Base-by-base conservation (phyloP, 176 grass and related monocot genomes). In the Zoysia japonica region DNA sequence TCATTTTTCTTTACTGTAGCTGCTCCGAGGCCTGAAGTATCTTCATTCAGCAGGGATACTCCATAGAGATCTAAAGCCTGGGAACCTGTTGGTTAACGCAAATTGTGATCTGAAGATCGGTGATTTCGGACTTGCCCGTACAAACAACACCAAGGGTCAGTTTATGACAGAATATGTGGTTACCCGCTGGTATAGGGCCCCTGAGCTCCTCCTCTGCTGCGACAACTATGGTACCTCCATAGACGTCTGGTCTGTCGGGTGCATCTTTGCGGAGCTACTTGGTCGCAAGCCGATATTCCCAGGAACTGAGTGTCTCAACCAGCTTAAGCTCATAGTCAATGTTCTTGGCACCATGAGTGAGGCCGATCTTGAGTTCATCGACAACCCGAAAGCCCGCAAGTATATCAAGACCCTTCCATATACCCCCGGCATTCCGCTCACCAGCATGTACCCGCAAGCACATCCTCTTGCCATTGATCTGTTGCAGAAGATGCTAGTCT, bases 161-260 rank as follows among this genome's bases (percentile, higher is more conserved):
- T 87, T 90, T 51, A 90, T 90, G 88, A 90, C 88, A 65, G 88
- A 90, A 80, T 90, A 90, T 57, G 88, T 88, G 0, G 87, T 88
- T n/a, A 88, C 87, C 46, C 82, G 87, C 40, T 85, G 82, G 87
- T 88, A 88, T 16, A 88, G 87, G 37, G 87, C 87, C 54, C 87
- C 87, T 65, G 87, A 88, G 71, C 82, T 88, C 12, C 82, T 88
- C 4, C 82, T 88, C 9, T 88, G 87, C 82, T 85, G 87, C 1
- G 87, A 88, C 71, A 88, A 85, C 65, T 88, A 88, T 14, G 87
- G 82, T 45, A 85, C 82, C 8, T 88, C 87, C 35, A 88, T 88
- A 80, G 87, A 88, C 64, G 87, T 88, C 35, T 88, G 87, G 87
- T 88, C 87, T 38, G 87, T 88, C 11, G 87, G 87, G 36, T 88